phyloP scores from a whole-genome alignment of 495 filamentous ascomycete species.

The Penicillium macrosclerotiorum region DNA sequence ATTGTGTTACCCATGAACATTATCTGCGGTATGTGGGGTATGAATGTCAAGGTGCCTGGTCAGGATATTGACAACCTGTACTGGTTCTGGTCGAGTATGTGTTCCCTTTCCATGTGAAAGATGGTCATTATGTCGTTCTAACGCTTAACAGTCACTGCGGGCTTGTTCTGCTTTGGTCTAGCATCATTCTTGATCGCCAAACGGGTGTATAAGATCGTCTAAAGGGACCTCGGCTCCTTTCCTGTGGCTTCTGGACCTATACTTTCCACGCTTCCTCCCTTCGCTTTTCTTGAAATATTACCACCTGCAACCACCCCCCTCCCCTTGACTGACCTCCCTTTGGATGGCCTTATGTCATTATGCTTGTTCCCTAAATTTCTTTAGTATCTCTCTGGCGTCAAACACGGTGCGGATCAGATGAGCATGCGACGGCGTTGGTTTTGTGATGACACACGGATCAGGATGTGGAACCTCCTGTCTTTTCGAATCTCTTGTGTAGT shows the following conservation, averaged over 20 bases:
- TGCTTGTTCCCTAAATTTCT: neutral
- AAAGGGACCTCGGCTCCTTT: conserved; percentile 1
- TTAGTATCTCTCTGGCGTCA: neutral
- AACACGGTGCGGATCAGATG: neutral
- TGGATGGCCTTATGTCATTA: neutral
- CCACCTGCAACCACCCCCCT: too few species aligned
- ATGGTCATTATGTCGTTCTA: conserved; percentile 1
- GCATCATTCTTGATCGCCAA: conserved; percentile 81
- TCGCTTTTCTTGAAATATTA: neutral
- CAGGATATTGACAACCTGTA: conserved; percentile 65
- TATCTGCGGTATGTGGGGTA: conserved; percentile 97
- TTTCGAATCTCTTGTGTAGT: neutral
- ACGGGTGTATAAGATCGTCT: conserved; percentile 68
- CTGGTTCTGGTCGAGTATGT: conserved; percentile 65
- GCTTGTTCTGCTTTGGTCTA: conserved; percentile 73
- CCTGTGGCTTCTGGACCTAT: neutral
- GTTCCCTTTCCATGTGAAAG: neutral
- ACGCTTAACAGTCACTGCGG: conserved; percentile 59
- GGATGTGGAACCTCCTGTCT: neutral
- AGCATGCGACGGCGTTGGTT: conserved; percentile 11
- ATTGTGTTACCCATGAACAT: conserved; percentile 98
- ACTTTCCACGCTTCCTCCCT: neutral
- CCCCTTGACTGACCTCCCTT: neutral
- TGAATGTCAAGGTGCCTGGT: conserved; percentile 95
- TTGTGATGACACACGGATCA: conserved; percentile 9